Base-by-base conservation (phyloP, 768 basidiomycete species). In the Melanogaster broomeanus region DNA sequence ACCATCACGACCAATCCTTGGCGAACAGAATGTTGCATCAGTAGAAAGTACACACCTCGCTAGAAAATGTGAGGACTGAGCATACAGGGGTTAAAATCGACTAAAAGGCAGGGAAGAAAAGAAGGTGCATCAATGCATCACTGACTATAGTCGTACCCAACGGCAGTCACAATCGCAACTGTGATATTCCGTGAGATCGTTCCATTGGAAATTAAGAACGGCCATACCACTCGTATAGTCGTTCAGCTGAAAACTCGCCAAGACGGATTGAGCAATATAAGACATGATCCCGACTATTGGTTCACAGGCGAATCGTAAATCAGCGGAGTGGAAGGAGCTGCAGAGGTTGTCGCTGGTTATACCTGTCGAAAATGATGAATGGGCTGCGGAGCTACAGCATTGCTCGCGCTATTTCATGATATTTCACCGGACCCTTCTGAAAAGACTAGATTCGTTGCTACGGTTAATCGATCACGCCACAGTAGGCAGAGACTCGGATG, bases 81-180 rank as follows among this genome's bases (percentile, higher is more conserved):
- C n/a, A 24, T 9, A 45, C 31, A n/a, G 16, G 2, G 28, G 34
- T 34, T 3, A 28, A 30, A n/a, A 7, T 38, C 15, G 9, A 15
- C 15, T 16, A 4, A 18, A 19, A n/a, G 18, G 24, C 8, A 27
- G 18, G 18, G 16, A 19, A 37, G 6, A 38, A 2, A 38, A 10
- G 31, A 10, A 12, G 18, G 21, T 2, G 16, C 21, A 30, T 30
- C 30, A n/a, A 25, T 38, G n/a, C 2, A 38, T 6, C 21, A 53
- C 59, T 45, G 42, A 64, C 62, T 19, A 37, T 58, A 64, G 21
- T 63, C 62, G 45, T 63, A 61, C n/a, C 16, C 2, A n/a, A 59
- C 34, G 3, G 39, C 62, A 2, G 59, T 41, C 18, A n/a, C 27
- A 19, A 47, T 19, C 18, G 27, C 42, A 3, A 64, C 62, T 65